Evolutionary conservation across 768 basidiomycete species (phyloP).

Genomic region (Lyophyllum semitale): DNA sequence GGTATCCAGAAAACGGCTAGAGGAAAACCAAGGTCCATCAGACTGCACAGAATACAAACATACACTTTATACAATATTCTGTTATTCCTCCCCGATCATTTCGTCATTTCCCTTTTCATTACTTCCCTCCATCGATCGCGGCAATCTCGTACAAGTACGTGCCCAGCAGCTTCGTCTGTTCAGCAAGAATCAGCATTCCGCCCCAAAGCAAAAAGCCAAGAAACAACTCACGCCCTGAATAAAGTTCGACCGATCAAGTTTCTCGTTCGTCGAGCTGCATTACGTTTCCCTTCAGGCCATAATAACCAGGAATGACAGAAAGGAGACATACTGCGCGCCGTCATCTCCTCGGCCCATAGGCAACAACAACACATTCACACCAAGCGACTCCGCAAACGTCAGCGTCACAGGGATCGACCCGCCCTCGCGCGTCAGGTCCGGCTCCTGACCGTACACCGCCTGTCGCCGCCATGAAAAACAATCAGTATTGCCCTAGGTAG

Average conservation of each 20-base stretch:
- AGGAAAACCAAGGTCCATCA: too few species aligned
- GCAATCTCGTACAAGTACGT: constrained; percentile 80
- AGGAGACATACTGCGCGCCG: constrained; percentile 77
- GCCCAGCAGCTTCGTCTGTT: constrained; percentile 73
- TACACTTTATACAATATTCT: too few species aligned
- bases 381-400: constrained; percentile 87
- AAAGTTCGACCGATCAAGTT: constrained; percentile 88
- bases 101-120: too few species aligned
- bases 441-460: constrained; percentile 70
- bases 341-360: constrained; percentile 96
- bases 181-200: background rate
- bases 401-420: constrained; percentile 94
- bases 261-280: constrained; percentile 88
- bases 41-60: too few species aligned
- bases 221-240: constrained; percentile 68
- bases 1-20: too few species aligned
- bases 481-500: background rate
- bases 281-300: background rate
- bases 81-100: too few species aligned
- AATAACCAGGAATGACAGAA: background rate
- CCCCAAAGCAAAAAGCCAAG: background rate
- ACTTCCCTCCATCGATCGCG: too few species aligned
- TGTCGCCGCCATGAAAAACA: constrained; percentile 15
- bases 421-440: constrained; percentile 88
- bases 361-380: constrained; percentile 84